Percentiles rank a stretch among this genome's conserved stretches.
Conservation (phyloP, 2,329 filamentous ascomycete species). For the Rhynchosporium secalis region DNA sequence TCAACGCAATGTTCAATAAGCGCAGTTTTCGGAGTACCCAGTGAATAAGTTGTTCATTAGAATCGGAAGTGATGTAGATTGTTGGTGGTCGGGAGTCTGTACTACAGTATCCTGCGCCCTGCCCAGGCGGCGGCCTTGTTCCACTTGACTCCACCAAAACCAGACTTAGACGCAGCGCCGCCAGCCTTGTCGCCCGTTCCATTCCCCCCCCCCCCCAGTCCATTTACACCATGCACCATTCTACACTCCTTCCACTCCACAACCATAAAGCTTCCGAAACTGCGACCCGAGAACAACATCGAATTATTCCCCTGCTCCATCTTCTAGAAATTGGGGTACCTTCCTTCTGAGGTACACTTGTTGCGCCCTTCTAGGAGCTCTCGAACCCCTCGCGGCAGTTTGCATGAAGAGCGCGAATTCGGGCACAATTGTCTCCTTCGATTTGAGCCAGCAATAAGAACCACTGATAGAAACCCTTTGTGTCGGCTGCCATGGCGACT, state of each 20-base stretch:
- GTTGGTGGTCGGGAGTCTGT: neutral
- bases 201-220: neutral
- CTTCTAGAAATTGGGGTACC: neutral
- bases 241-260: neutral
- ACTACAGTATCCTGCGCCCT: too few species aligned
- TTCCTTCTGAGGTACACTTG: neutral
- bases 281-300: neutral
- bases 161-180: neutral
- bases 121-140: constrained; percentile 2
- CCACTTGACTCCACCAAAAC: constrained; percentile 5
- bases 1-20: neutral
- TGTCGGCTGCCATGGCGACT: constrained; percentile 46
- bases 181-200: constrained; percentile 1
- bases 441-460: neutral
- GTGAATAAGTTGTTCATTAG: too few species aligned
- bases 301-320: too few species aligned
- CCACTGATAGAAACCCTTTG: neutral
- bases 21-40: neutral
- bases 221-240: neutral
- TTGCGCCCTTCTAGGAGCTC: constrained; percentile 4
- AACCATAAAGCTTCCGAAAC: neutral
- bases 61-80: neutral
- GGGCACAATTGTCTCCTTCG: constrained; percentile 11
- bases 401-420: constrained; percentile 20
- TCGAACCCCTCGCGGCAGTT: constrained; percentile 21